Evolutionary conservation across 441 rosid species (phyloP).

Genomic region (Mallotus repandus): DNA sequence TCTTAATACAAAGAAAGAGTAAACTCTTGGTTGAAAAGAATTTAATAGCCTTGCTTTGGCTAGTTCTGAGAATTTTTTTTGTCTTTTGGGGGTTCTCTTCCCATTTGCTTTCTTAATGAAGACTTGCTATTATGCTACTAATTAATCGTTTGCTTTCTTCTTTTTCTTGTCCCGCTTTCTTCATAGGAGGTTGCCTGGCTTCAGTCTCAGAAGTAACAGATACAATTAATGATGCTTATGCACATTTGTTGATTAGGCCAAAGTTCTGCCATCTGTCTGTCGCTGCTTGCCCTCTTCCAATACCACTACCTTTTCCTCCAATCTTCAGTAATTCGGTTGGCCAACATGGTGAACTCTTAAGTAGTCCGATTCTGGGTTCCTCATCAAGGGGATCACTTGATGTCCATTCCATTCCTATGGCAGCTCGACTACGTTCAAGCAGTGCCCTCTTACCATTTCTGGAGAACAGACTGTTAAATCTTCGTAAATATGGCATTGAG

Average conservation of each 20-base stretch:
- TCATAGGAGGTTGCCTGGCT: constrained; percentile 48
- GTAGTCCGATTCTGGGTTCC: constrained; percentile 47
- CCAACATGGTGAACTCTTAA: constrained; percentile 63
- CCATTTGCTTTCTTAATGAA: neutral
- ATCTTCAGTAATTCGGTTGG: constrained; percentile 70
- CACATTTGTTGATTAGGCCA: constrained; percentile 38
- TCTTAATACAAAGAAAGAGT: neutral
- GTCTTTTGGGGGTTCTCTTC: neutral
- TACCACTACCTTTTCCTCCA: constrained; percentile 91
- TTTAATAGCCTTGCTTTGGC: neutral
- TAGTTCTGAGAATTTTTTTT: too few relatives aligned
- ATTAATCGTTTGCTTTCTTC: neutral
- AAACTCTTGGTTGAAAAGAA: neutral
- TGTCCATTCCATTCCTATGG: constrained; percentile 76
- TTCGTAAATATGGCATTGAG: constrained; percentile 54
- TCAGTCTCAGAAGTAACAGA: constrained; percentile 64
- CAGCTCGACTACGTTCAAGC: constrained; percentile 68
- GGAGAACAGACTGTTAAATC: constrained; percentile 54
- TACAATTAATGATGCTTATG: constrained; percentile 45
- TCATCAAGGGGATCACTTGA: constrained; percentile 61
- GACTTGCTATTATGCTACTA: neutral
- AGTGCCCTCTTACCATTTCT: constrained; percentile 61
- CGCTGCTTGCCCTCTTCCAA: constrained; percentile 70
- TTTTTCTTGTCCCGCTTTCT: neutral
- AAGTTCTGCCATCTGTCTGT: constrained; percentile 67